Conservation (phyloP, 106 monocot species). For the Alisma plantagoaquatica region DNA sequence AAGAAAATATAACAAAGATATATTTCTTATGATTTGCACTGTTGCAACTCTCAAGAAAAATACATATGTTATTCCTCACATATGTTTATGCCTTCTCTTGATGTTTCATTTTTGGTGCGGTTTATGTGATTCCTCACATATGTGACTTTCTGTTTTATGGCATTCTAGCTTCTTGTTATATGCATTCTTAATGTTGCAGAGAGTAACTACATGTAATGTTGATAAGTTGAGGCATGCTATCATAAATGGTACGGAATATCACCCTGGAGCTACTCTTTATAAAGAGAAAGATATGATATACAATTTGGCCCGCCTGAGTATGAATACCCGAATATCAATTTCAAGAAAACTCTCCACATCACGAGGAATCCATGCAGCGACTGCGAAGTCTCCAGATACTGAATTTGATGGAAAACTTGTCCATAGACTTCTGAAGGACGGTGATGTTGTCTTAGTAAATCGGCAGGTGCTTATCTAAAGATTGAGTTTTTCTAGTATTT, state of each 20-base stretch:
- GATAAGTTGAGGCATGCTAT: slow-evolving; percentile 52
- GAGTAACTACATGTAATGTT: slow-evolving; percentile 91
- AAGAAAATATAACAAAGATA: no score
- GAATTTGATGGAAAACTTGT: slow-evolving; percentile 84
- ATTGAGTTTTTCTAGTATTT: no score
- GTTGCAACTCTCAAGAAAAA: no score
- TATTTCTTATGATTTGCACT: no score
- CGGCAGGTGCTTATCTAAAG: slow-evolving; percentile 81
- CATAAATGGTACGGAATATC: slow-evolving; percentile 63
- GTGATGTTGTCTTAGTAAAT: slow-evolving; percentile 87
- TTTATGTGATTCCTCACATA: no score
- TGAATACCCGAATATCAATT: slow-evolving; percentile 35
- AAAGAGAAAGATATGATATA: slow-evolving; percentile 45
- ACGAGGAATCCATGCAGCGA: slow-evolving; percentile 21
- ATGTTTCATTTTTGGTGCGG: no score
- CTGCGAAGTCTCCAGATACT: slow-evolving; percentile 52
- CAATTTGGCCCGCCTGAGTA: slow-evolving; percentile 29
- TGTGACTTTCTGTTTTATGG: no score
- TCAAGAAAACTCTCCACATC: slow-evolving; percentile 68
- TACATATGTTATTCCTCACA: no score
- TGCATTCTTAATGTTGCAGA: slow-evolving; percentile 37
- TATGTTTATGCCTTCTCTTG: no score
- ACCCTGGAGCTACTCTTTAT: slow-evolving; percentile 88
- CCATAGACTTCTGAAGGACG: slow-evolving; percentile 68
- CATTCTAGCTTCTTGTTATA: not conserved